Conservation (phyloP, 352 stramenopile species). For the Thraustotheca clavata region DNA sequence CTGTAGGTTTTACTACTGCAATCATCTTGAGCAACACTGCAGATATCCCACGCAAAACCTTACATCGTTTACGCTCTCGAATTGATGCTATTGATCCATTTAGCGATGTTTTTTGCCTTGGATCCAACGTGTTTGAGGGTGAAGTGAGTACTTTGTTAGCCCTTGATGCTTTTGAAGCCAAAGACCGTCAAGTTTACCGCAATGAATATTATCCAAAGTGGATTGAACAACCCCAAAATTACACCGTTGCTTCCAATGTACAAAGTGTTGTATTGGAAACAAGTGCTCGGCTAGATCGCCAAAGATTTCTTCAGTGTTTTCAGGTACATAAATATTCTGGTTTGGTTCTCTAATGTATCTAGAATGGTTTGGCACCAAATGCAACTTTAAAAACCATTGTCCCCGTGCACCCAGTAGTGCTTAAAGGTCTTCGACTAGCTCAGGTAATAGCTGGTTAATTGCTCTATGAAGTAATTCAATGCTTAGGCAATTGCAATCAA, state of each 20-base stretch:
- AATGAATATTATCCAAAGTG: slow-evolving; percentile 38
- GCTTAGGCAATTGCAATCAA: slow-evolving; percentile 7
- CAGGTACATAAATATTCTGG: neutral
- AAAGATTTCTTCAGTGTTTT: slow-evolving; percentile 44
- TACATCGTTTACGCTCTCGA: slow-evolving; percentile 51
- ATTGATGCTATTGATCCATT: slow-evolving; percentile 66
- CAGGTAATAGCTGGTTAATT: neutral
- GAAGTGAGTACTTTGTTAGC: slow-evolving; percentile 42
- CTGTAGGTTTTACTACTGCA: slow-evolving; percentile 51
- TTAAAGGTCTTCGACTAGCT: neutral
- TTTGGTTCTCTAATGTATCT: neutral
- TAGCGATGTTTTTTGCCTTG: slow-evolving; percentile 54
- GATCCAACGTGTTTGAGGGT: slow-evolving; percentile 53
- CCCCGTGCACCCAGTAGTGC: neutral
- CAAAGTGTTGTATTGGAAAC: slow-evolving; percentile 42
- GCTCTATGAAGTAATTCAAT: neutral
- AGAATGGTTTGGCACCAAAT: neutral
- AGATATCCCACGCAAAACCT: slow-evolving; percentile 30
- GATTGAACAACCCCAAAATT: slow-evolving; percentile 21
- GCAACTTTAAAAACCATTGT: slow-evolving; percentile 5
- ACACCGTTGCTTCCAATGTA: slow-evolving; percentile 6
- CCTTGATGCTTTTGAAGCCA: slow-evolving; percentile 48
- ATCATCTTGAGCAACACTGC: slow-evolving; percentile 44
- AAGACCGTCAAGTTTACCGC: slow-evolving; percentile 48
- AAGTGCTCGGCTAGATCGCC: slow-evolving; percentile 38